Evolutionary conservation across 176 grass and related monocot species (phyloP), one percentile per base, ranked within the genome.

Genomic region (Triticum monococcum): DNA sequence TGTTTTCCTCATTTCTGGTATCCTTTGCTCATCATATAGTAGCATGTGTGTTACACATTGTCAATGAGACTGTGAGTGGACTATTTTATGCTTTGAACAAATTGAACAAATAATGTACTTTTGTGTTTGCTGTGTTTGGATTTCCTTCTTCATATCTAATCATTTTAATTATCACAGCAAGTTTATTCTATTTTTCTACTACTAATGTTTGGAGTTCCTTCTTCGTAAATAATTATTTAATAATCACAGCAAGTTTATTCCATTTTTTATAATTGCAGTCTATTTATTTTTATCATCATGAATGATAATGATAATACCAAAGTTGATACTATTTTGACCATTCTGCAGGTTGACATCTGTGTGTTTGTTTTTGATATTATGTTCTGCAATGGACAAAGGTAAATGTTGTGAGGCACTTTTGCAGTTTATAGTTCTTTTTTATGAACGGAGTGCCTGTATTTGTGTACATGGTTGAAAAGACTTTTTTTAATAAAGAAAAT

Each of bases 291-390:
- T 33, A 68, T 16, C 30, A 68, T 18, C 50, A 54, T 54, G 16
- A 54, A 54, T 4, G 50, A 54, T 54, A 54, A 54, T 54, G 50
- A 54, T 54, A 54, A 54, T 18, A 68, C 46, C 33, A 4, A n/a
- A 16, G 43, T 11, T 84, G 59, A 79, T 79, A 68, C 73, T 87
- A 28, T 75, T 73, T 28, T 46, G 17, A 48, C 60, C 30, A 80
- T 62, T 67, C 64, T 90, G 77, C 90, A 98, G 94, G 94, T 98
- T 91, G 92, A 98, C 86, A 91, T 96, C 84, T 96, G 97, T 30
- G 68, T 96, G 45, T 92, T 94, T 93, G 77, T 98, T 86, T 98
- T 98, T 88, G 97, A 98, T 84, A 87, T 96, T 85, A 98, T 98
- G 96, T 85, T 96, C 37, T 91, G 81, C 72, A 84, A 88, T 79